Base-by-base conservation (phyloP, 2,329 filamentous ascomycete species). In the Scolecobasidium constrictum region DNA sequence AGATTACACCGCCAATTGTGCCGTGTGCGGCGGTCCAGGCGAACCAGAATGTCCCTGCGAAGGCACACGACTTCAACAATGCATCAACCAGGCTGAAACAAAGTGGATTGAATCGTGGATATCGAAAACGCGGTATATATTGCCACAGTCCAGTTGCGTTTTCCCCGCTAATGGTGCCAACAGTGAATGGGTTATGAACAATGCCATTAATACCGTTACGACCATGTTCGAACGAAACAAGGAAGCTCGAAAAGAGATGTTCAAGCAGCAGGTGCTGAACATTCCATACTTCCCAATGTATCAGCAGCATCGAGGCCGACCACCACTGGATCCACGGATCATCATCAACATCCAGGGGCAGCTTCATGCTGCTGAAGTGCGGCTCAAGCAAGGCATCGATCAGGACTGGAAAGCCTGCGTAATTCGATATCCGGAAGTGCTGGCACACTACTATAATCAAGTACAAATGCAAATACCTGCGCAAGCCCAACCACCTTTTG, bases 401-500 rank as follows among this genome's bases (percentile, higher is more conserved):
- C 40, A 16, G 11, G 46, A 48, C 40, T 48, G 46, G 46, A 38
- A 41, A 18, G 35, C 34, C n/a, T 48, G 46, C 26, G 44, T 46
- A 3, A 12, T 46, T 16, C 35, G 35, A 13, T 48, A 48, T 38
- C 46, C 46, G 11, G 40, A 48, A 23, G 46, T 48, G 12, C 35
- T 48, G 19, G 34, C 40, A 12, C 38, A 48, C 28, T 48, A 38
- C 34, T 48, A 46, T 35, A 13, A 6, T 13, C 44, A 43, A 33
- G 17, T 47, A 5, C 22, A 48, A 5, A 26, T 47, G 9, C 18
- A 28, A 16, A 35, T 43, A 6, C 46, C 46, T 15, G 19, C 23
- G 18, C 28, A 46, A 16, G 48, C 72, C 72, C 22, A 44, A 19
- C 21, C 33, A 31, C 36, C 42, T 11, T 44, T 39, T 17, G 18